Percentiles rank a stretch among this genome's conserved stretches.
Evolutionary conservation across 2,329 filamentous ascomycete species (phyloP).

Genomic region (Leptosphaerulina australis): DNA sequence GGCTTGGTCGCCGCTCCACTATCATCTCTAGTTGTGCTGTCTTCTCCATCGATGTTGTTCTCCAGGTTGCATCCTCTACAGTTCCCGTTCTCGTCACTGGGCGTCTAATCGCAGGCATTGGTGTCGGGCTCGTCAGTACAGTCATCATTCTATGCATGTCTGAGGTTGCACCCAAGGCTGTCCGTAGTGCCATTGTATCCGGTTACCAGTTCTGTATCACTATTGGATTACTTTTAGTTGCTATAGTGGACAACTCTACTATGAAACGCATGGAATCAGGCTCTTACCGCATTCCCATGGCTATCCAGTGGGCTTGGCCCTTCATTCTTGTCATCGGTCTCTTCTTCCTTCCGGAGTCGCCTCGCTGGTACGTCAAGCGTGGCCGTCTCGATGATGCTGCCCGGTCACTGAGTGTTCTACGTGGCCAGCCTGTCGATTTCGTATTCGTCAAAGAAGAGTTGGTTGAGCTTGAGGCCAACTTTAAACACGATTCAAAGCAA

Average conservation of each 20-base stretch:
- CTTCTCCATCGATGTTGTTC: constrained; percentile 48
- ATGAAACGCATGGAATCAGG: constrained; percentile 66
- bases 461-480: constrained; percentile 85
- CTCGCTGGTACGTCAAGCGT: constrained; percentile 83
- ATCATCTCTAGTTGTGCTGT: constrained; percentile 49
- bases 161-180: constrained; percentile 73
- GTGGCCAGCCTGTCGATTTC: constrained; percentile 74
- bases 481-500: constrained; percentile 71
- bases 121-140: constrained; percentile 49
- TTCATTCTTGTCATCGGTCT: constrained; percentile 75
- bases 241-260: constrained; percentile 75
- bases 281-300: constrained; percentile 78
- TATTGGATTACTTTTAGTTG: constrained; percentile 75
- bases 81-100: constrained; percentile 47
- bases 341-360: constrained; percentile 80
- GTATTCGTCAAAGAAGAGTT: constrained; percentile 79
- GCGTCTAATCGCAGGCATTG: constrained; percentile 49
- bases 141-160: constrained; percentile 75
- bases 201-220: constrained; percentile 86
- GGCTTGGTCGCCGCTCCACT: constrained; percentile 71
- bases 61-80: constrained; percentile 46
- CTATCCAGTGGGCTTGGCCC: constrained; percentile 80
- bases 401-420: constrained; percentile 67
- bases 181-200: constrained; percentile 73
- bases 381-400: constrained; percentile 71